Conservation (phyloP, 2,329 filamentous ascomycete genomes). For the Onygenales sp. region DNA sequence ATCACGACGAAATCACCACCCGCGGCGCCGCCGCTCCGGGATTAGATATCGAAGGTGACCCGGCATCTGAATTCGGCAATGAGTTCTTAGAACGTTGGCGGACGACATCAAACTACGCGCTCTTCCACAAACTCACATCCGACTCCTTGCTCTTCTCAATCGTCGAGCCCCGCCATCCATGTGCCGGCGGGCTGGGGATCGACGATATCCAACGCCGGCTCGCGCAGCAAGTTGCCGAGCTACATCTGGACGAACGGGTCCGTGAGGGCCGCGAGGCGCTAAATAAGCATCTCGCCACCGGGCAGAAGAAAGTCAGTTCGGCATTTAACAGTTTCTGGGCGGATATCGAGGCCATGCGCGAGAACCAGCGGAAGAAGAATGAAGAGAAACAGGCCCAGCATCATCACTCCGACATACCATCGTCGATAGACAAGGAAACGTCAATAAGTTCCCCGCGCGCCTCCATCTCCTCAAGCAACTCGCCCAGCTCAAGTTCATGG, state of each 20-base stretch:
- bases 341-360: slow-evolving; percentile 74
- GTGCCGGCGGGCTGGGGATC: slow-evolving; percentile 81
- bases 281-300: slow-evolving; percentile 79
- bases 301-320: slow-evolving; percentile 76
- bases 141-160: slow-evolving; percentile 91
- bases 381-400: slow-evolving; percentile 21
- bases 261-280: slow-evolving; percentile 74
- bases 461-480: slow-evolving; percentile 15
- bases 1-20: slow-evolving; percentile 53
- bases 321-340: slow-evolving; percentile 84
- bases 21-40: slow-evolving; percentile 41
- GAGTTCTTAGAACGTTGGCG: slow-evolving; percentile 87
- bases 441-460: slow-evolving; percentile 18
- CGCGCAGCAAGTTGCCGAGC: slow-evolving; percentile 82
- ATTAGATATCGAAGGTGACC: slow-evolving; percentile 66
- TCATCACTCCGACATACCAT: slow-evolving; percentile 18
- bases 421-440: slow-evolving; percentile 19
- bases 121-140: slow-evolving; percentile 66
- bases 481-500: slow-evolving; percentile 11
- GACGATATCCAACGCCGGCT: slow-evolving; percentile 89
- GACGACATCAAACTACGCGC: slow-evolving; percentile 78
- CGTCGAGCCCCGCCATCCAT: slow-evolving; percentile 85
- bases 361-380: slow-evolving; percentile 54
- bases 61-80: slow-evolving; percentile 68
- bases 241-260: slow-evolving; percentile 86